These are phyloP conservation scores for Thalassiosira pacifica DNA, from an alignment of 352 stramenopile genomes.

Conservation along the genomic window DNA sequence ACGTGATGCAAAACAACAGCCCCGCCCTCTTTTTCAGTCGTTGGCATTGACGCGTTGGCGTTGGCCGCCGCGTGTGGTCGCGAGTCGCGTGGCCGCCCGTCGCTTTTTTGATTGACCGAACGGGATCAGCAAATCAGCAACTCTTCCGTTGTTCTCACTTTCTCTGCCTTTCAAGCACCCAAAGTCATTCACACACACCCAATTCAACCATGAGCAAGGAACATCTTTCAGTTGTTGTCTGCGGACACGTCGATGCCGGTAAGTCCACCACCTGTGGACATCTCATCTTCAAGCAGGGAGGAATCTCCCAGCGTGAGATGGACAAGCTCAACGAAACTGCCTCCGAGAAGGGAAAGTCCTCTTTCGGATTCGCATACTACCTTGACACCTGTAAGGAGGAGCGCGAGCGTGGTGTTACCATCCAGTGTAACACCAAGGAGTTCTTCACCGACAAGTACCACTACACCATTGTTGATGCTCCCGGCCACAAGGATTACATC, in stretches of 20 bases:
- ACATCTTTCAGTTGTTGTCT: conserved; percentile 84
- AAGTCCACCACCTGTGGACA: conserved; percentile 81
- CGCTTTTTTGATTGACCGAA: too few species aligned
- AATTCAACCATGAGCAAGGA: conserved; percentile 59
- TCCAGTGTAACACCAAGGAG: conserved; percentile 85
- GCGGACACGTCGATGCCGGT: conserved; percentile 82
- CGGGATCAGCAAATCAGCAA: too few species aligned
- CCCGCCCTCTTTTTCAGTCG: too few species aligned
- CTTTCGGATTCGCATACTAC: conserved; percentile 84
- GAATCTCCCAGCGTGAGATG: conserved; percentile 83
- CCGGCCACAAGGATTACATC: conserved; percentile 85
- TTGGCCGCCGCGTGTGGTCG: too few species aligned
- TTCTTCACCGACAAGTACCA: conserved; percentile 85
- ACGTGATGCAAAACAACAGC: too few species aligned
- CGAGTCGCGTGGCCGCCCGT: too few species aligned
- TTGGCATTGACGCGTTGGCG: too few species aligned
- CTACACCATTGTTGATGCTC: conserved; percentile 84
- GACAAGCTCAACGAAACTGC: conserved; percentile 75
- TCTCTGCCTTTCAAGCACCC: too few species aligned
- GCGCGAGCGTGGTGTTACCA: conserved; percentile 81
- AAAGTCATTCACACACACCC: too few species aligned
- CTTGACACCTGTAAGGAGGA: conserved; percentile 84
- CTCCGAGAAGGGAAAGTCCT: conserved; percentile 82
- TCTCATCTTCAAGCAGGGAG: conserved; percentile 83
- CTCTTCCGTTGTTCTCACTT: too few species aligned